Evolutionary conservation across 139 green algal genomes (phyloP), one percentile per base, ranked within the genome.

Genomic region (Trebouxia sp.): DNA sequence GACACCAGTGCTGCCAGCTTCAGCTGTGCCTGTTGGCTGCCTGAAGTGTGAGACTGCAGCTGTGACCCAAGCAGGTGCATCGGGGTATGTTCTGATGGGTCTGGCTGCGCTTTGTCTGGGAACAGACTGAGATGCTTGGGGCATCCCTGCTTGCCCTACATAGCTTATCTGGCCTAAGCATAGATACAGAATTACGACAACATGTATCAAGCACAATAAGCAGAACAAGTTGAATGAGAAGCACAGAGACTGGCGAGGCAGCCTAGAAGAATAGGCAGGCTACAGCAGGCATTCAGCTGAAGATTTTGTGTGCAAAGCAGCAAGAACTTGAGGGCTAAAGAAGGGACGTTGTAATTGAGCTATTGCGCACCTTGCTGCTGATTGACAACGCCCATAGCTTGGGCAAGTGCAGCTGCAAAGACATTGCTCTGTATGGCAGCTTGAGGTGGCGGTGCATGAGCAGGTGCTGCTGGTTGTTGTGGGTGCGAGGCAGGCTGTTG

Each of bases 401-500:
- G 62, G 24, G 62, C 62, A 32, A 72, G 11, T 26, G 62, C 62
- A 72, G 32, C 62, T 42, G 62, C 62, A 72, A 72, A 72, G 11
- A 45, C 32, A 4, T 72, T 72, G 15, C 32, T 45, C 62, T 72
- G 62, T 45, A 72, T 72, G 32, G 0, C 35, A 10, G 69, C 17
- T 32, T 48, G 22, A 53, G 66, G 39, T 58, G 50, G 1, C 2
- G 50, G 20, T 6, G 50, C 2, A 3, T 17, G 3, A 28, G 50
- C 20, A 37, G 69, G 39, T 55, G 69, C 20, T 38, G 67, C 11
- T 17, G 39, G 39, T 38, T 53, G 39, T 28, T 55, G 39, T 9
- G 22, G 15, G n/a, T 51, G 39, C 5, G 24, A 8, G 9, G 69
- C 26, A n/a, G 24, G 26, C 39, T 77, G 69, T 41, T 77, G 69